A percentile compares a stretch with the other conserved stretches of the same genome.
Conservation (phyloP, 2,329 filamentous ascomycete species). For the Colletotrichum simmondsii region DNA sequence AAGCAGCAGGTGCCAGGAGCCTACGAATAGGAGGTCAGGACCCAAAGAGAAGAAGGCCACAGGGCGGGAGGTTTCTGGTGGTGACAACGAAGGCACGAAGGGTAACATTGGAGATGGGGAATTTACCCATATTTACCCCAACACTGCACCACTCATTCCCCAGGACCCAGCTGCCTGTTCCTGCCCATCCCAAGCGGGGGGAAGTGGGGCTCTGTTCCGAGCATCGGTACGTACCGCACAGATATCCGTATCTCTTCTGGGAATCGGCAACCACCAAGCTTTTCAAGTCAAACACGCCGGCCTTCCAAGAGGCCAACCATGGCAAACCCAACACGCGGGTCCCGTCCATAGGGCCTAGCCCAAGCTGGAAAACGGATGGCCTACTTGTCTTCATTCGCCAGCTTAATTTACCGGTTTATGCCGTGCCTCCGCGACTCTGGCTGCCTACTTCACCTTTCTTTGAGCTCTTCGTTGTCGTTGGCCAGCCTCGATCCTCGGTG, state of each 20-base stretch:
- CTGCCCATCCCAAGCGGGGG: neutral
- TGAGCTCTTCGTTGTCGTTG: neutral
- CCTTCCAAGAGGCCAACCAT: neutral
- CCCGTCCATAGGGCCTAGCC: neutral
- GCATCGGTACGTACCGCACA: too few relatives aligned
- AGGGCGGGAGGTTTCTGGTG: neutral
- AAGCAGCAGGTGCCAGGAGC: neutral
- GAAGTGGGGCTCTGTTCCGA: neutral
- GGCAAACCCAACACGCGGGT: neutral
- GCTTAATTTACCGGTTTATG: neutral
- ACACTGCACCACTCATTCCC: neutral
- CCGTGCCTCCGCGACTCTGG: neutral
- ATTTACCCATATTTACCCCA: neutral
- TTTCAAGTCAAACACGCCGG: conserved; percentile 21
- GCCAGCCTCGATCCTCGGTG: neutral
- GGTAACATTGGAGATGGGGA: neutral
- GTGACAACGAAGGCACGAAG: neutral
- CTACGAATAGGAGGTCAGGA: neutral
- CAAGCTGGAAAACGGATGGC: neutral
- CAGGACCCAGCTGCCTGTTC: neutral
- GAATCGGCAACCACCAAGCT: conserved; percentile 20
- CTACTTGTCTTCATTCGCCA: neutral
- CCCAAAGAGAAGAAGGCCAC: neutral
- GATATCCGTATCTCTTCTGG: conserved; percentile 9
- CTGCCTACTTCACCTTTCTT: neutral